Conservation (phyloP, 768 basidiomycete species). For the Termitomyces sp. region DNA sequence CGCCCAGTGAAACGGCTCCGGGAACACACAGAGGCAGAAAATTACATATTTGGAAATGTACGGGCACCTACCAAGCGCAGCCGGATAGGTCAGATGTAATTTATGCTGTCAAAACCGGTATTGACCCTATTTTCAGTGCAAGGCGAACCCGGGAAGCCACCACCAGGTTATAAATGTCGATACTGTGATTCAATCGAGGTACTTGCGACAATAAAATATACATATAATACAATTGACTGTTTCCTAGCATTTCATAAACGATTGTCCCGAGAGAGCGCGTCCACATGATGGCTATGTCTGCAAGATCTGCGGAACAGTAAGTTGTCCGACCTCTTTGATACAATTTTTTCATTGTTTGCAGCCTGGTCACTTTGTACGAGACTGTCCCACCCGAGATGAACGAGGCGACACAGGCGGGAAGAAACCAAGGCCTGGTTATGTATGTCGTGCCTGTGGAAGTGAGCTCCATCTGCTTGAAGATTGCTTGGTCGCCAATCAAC, state of each 20-base stretch:
- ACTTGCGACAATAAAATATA: slow-evolving; percentile 10
- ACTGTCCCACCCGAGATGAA: slow-evolving; percentile 78
- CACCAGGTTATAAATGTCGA: slow-evolving; percentile 70
- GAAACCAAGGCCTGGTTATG: slow-evolving; percentile 81
- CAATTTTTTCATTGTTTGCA: slow-evolving; percentile 18
- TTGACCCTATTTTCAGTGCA: slow-evolving; percentile 15
- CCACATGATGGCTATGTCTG: slow-evolving; percentile 87
- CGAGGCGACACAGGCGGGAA: slow-evolving; percentile 78
- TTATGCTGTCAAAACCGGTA: background rate
- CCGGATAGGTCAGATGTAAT: slow-evolving; percentile 39
- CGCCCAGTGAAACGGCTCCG: slow-evolving; percentile 48
- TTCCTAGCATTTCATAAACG: slow-evolving; percentile 65
- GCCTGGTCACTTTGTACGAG: slow-evolving; percentile 82
- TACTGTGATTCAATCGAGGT: slow-evolving; percentile 76
- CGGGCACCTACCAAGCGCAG: slow-evolving; percentile 52
- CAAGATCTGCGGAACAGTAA: slow-evolving; percentile 72
- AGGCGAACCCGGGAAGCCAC: slow-evolving; percentile 51
- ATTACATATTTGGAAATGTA: slow-evolving; percentile 66
- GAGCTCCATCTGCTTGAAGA: slow-evolving; percentile 84
- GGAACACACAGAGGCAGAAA: slow-evolving; percentile 45
- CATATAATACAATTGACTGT: background rate
- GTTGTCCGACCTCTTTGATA: slow-evolving; percentile 12
- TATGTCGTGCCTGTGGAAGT: slow-evolving; percentile 88
- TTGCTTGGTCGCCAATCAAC: slow-evolving; percentile 67
- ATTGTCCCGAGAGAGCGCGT: slow-evolving; percentile 68